Evolutionary conservation across 192 early-diverging fungal species (phyloP).

Genomic region (Backusella tuberculispora): DNA sequence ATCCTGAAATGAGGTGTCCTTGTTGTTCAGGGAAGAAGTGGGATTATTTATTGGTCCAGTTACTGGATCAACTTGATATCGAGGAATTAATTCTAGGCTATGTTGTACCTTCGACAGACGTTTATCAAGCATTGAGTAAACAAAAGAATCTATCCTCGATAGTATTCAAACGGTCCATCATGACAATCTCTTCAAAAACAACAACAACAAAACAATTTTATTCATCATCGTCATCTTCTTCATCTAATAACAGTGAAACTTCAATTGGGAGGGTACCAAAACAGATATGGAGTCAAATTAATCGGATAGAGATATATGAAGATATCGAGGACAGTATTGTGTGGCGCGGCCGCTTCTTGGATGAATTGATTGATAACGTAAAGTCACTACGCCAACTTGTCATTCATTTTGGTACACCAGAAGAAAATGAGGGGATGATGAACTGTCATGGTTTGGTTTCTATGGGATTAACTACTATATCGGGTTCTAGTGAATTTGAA

Average conservation of each 20-base stretch:
- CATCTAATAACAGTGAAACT: neutral
- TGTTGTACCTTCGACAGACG: neutral
- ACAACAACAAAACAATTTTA: neutral
- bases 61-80: neutral
- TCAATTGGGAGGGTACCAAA: neutral
- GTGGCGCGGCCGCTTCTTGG: neutral
- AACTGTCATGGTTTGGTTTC: neutral
- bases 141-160: neutral
- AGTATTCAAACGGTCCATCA: constrained; percentile 4
- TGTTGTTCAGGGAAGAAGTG: constrained; percentile 1
- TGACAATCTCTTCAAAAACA: constrained; percentile 9
- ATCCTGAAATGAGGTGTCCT: neutral
- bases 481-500: neutral
- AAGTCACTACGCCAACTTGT: neutral
- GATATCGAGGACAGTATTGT: neutral
- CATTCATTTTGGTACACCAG: neutral
- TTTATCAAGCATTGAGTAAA: neutral
- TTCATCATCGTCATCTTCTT: no score
- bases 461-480: neutral
- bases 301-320: constrained; percentile 2
- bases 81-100: neutral
- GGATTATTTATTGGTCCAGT: neutral
- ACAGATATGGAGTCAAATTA: neutral
- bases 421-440: neutral
- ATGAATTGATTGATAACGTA: neutral